These are phyloP conservation scores for Gentiana straminea DNA, from an alignment of 257 asterid genomes.

Conservation along the genomic window DNA sequence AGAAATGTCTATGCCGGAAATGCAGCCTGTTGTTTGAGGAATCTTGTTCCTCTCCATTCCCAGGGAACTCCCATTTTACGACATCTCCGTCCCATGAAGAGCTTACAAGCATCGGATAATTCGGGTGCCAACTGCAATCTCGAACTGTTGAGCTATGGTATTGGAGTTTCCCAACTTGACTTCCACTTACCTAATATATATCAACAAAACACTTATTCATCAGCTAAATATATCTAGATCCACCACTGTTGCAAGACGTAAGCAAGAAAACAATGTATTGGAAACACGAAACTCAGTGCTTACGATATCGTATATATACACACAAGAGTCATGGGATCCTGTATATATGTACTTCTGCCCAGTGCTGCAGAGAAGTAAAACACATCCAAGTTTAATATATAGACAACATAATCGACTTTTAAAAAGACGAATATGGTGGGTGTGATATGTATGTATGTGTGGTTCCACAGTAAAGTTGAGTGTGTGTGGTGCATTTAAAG, in stretches of 20 bases:
- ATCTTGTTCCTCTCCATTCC: constrained; percentile 25
- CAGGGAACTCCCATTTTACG: constrained; percentile 70
- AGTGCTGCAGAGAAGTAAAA: constrained; percentile 40
- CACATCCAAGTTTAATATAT: neutral
- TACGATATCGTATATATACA: constrained; percentile 83
- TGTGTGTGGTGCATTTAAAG: too few relatives aligned
- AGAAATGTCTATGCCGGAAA: constrained; percentile 17
- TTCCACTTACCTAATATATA: constrained; percentile 46
- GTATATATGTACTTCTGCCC: constrained; percentile 93
- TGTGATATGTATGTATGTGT: too few relatives aligned
- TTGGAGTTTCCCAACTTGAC: constrained; percentile 50
- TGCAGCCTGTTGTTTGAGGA: constrained; percentile 19
- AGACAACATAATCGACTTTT: too few relatives aligned
- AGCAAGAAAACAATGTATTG: neutral
- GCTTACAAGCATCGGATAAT: constrained; percentile 70
- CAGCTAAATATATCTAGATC: neutral
- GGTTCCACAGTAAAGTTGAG: too few relatives aligned
- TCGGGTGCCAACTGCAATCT: constrained; percentile 89
- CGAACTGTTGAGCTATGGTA: constrained; percentile 61
- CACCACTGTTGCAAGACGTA: neutral
- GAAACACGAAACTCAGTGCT: constrained; percentile 10
- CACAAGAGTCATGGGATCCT: constrained; percentile 67
- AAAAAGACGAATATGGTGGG: too few relatives aligned
- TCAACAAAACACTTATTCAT: neutral
- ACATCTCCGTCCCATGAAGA: constrained; percentile 86